phyloP scores from a whole-genome alignment of 2,329 filamentous ascomycete species.

The Fusarium sp. region DNA sequence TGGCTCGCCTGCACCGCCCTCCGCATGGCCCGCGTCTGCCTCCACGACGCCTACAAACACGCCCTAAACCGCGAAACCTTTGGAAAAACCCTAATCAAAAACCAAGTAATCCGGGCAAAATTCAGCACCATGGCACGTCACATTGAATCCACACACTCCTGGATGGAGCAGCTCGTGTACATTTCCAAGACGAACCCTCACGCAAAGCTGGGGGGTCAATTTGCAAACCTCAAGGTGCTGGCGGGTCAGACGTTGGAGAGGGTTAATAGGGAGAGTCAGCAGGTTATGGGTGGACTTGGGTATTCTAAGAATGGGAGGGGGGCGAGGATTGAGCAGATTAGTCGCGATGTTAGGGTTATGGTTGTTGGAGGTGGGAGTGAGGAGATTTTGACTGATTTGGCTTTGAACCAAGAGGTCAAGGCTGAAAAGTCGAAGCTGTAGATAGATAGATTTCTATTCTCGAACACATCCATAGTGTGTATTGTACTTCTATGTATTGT shows the following conservation, averaged over 20 bases:
- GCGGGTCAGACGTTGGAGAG: not conserved
- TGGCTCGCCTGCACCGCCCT: constrained; percentile 67
- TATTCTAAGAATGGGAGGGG: constrained; percentile 61
- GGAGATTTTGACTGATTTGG: constrained; percentile 64
- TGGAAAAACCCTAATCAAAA: constrained; percentile 65
- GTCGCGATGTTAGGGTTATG: constrained; percentile 59
- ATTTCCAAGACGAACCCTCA: not conserved
- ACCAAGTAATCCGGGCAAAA: constrained; percentile 69
- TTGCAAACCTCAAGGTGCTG: not conserved
- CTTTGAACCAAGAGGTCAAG: constrained; percentile 58
- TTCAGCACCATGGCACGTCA: constrained; percentile 66
- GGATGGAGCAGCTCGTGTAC: constrained; percentile 27
- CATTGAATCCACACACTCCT: constrained; percentile 57
- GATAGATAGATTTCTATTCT: not conserved
- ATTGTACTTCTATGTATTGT: not conserved
- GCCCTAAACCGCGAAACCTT: constrained; percentile 66
- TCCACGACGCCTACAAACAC: constrained; percentile 62
- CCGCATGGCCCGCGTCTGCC: constrained; percentile 65
- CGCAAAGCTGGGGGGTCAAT: not conserved
- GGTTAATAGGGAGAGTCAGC: constrained; percentile 56
- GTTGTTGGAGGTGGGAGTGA: constrained; percentile 66
- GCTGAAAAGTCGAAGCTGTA: constrained; percentile 3
- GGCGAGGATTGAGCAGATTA: constrained; percentile 63
- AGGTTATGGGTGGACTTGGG: constrained; percentile 64
- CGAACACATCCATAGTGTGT: not conserved